Percentiles rank a stretch among this genome's conserved stretches.
Evolutionary conservation across 371 early-diverging fungal genomes (phyloP).

Genomic region (Zychaea mexicana): DNA sequence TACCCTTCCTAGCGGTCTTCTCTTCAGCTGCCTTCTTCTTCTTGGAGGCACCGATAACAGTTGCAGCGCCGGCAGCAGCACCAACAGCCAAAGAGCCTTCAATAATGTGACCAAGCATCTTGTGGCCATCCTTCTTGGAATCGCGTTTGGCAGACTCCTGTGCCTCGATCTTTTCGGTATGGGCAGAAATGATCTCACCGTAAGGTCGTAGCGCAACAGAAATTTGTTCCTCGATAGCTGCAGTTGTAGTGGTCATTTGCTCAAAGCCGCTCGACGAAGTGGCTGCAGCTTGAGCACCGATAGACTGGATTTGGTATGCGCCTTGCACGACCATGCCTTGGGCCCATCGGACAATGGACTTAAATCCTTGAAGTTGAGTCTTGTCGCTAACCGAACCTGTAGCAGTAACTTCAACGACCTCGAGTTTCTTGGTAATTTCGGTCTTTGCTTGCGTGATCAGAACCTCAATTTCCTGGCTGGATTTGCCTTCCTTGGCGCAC

Average conservation of each 20-base stretch:
- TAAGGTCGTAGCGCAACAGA: background rate
- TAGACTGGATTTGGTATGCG: slow-evolving; percentile 7
- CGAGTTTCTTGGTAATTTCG: background rate
- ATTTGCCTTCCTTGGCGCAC: slow-evolving; percentile 32
- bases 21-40: slow-evolving; percentile 10
- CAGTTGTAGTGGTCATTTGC: background rate
- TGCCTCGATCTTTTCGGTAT: background rate
- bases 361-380: background rate
- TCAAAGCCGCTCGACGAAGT: background rate
- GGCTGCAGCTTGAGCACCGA: slow-evolving; percentile 8
- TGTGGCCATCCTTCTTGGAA: slow-evolving; percentile 1
- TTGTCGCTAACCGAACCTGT: background rate
- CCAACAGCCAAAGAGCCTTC: slow-evolving; percentile 13
- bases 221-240: background rate
- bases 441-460: slow-evolving; percentile 26
- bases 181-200: background rate
- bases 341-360: slow-evolving; percentile 8
- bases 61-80: slow-evolving; percentile 3
- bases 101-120: slow-evolving; percentile 4
- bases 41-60: slow-evolving; percentile 1
- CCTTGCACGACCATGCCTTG: slow-evolving; percentile 9
- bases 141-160: background rate
- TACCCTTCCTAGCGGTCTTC: background rate
- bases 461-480: slow-evolving; percentile 31
- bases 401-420: background rate